Evolutionary conservation across 2,329 filamentous ascomycete species (phyloP).

Genomic region (Xylariaceae sp.): DNA sequence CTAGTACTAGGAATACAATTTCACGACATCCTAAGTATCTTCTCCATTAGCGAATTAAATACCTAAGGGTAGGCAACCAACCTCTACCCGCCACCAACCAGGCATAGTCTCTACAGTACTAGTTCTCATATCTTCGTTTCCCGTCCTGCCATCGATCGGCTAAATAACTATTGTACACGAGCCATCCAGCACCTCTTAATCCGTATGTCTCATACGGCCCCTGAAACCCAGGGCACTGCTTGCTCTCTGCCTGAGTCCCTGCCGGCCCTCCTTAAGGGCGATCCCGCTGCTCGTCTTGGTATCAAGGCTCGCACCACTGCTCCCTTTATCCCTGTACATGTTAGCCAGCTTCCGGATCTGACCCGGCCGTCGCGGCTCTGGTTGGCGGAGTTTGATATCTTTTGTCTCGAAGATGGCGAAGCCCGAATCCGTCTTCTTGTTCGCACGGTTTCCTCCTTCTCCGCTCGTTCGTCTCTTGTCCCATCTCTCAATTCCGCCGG

Average conservation of each 20-base stretch:
- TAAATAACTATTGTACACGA: background rate
- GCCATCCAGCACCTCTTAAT: background rate
- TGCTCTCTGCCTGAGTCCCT: constrained; percentile 11
- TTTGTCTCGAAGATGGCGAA: constrained; percentile 31
- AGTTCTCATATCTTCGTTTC: background rate
- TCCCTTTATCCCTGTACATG: constrained; percentile 32
- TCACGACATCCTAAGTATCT: too few species aligned
- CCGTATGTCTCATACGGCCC: background rate
- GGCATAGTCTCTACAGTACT: background rate
- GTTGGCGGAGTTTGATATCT: constrained; percentile 29
- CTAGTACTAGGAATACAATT: too few species aligned
- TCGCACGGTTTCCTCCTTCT: constrained; percentile 23
- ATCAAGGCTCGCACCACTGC: constrained; percentile 11
- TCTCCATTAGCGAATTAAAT: too few species aligned
- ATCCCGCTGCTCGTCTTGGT: constrained; percentile 13
- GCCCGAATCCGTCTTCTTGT: constrained; percentile 33
- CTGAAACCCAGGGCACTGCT: constrained; percentile 14
- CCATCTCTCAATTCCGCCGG: too few species aligned
- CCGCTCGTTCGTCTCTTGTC: background rate
- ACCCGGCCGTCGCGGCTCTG: constrained; percentile 30
- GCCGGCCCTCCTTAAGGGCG: constrained; percentile 7
- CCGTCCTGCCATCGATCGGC: too few species aligned
- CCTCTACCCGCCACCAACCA: too few species aligned
- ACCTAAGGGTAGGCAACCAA: too few species aligned
- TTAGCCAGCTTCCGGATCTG: constrained; percentile 33